Base-by-base conservation (phyloP, 768 basidiomycete species). In the Suillus luteus region DNA sequence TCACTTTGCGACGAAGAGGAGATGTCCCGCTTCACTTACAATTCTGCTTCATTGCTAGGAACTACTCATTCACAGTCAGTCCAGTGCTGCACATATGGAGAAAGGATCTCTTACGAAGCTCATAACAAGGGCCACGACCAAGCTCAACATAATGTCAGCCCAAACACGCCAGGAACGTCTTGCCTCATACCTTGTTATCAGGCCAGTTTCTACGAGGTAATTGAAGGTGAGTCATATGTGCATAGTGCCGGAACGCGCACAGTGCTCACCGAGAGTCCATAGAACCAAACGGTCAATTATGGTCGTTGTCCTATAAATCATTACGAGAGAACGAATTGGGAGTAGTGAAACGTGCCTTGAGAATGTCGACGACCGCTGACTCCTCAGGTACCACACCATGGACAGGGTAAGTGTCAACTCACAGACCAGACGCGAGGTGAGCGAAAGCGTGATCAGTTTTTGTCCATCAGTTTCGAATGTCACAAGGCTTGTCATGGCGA, bases 211-310 rank as follows among this genome's bases (percentile, higher is more conserved):
- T 61, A 51, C 24, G 6, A 11, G 8, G 40, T 19, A 14, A 55
- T 31, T 19, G 14, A 15, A 2, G 27, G 14, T 55, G 19, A 49
- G 46, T 52, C n/a, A 15, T 15, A 24, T 52, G 37, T 17, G 33
- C 33, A 35, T 35, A 7, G 33, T 35, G 6, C 51, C 14, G 24
- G 19, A 31, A 37, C 6, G 7, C 8, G 7, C 8, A 12, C n/a
- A 49, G 9, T 61, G 22, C 51, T 27, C 4, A 61, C 60, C 60
- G 24, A 61, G 17, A 37, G 60, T 61, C 60, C 60, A 61, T 37
- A 61, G 24, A 17, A 61, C 40, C 46, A 55, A 19, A 38, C 52
- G 54, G 35, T 57, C 27, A 27, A 61, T 37, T 12, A 24, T 19
- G 10, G 27, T 10, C 17, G 60, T 54, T 24, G 60, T 61, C 10